A percentile compares a stretch with the other conserved stretches of the same genome.
These are phyloP conservation scores for Paramecium pentaurelia DNA, from an alignment of 73 alveolate species.

Conservation along the genomic window DNA sequence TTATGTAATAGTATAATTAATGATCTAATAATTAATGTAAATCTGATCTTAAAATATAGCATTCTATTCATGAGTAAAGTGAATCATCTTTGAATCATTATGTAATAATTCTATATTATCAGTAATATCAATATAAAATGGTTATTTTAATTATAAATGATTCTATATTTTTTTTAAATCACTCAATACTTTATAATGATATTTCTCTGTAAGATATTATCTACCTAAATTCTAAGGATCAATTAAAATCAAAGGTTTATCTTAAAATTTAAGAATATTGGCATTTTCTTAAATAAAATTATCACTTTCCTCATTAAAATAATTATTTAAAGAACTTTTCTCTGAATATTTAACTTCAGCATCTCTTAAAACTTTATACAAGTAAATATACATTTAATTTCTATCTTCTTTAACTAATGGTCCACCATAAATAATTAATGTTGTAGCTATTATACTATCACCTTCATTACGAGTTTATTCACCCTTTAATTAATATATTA, in stretches of 20 bases:
- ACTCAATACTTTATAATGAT: neutral
- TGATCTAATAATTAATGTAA: constrained; percentile 35
- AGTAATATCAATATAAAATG: neutral
- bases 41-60: neutral
- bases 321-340: constrained; percentile 75
- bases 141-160: neutral
- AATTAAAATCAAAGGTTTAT: constrained; percentile 97
- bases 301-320: neutral
- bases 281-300: neutral
- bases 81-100: neutral
- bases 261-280: constrained; percentile 67
- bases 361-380: neutral
- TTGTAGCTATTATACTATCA: constrained; percentile 31
- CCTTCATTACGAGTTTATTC: constrained; percentile 34
- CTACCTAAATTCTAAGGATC: constrained; percentile 98
- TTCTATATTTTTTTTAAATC: neutral
- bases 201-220: constrained; percentile 93
- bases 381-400: neutral
- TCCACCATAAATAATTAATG: constrained; percentile 43
- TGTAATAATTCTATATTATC: neutral
- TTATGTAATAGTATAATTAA: constrained; percentile 64
- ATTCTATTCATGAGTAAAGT: constrained; percentile 14
- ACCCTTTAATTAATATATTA: constrained; percentile 24
- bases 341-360: constrained; percentile 39
- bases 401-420: constrained; percentile 36